A percentile compares a stretch with the other conserved stretches of the same genome.
These are phyloP conservation scores for Chloromonas sp. DNA, from an alignment of 163 green algal genomes.

Conservation along the genomic window DNA sequence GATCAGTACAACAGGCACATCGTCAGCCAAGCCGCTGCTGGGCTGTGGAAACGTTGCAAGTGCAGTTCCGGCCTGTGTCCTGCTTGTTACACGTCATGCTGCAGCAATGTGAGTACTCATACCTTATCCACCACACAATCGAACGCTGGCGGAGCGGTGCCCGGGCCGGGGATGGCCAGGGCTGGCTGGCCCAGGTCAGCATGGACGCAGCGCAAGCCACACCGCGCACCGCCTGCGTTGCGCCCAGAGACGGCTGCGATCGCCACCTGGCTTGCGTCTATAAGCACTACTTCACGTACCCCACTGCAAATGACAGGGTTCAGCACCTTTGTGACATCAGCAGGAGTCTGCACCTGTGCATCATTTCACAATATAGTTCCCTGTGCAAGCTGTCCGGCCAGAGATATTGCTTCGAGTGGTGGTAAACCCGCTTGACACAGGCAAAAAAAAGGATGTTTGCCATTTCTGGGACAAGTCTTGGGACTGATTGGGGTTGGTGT, in stretches of 20 bases:
- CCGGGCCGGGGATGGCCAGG: not conserved
- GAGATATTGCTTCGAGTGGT: no score
- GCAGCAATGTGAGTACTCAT: not conserved
- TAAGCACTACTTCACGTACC: slow-evolving; percentile 1
- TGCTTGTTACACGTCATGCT: not conserved
- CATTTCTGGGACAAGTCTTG: not conserved
- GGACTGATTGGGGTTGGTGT: not conserved
- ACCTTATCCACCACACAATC: not conserved
- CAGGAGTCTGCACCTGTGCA: not conserved
- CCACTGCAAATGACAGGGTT: not conserved
- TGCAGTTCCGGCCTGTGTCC: not conserved
- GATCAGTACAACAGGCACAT: not conserved
- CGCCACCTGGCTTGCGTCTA: not conserved
- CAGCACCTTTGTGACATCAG: not conserved
- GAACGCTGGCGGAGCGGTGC: not conserved
- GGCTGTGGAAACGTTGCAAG: not conserved
- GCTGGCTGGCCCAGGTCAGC: not conserved
- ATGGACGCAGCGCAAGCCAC: not conserved
- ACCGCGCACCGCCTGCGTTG: not conserved
- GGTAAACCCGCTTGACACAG: no score
- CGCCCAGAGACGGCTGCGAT: not conserved
- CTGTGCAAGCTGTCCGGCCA: no score
- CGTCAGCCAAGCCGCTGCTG: not conserved
- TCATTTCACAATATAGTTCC: no score
- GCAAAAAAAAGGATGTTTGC: no score